Conservation (phyloP, 2,329 filamentous ascomycete genomes). For the Phyllosticta citribraziliensis region DNA sequence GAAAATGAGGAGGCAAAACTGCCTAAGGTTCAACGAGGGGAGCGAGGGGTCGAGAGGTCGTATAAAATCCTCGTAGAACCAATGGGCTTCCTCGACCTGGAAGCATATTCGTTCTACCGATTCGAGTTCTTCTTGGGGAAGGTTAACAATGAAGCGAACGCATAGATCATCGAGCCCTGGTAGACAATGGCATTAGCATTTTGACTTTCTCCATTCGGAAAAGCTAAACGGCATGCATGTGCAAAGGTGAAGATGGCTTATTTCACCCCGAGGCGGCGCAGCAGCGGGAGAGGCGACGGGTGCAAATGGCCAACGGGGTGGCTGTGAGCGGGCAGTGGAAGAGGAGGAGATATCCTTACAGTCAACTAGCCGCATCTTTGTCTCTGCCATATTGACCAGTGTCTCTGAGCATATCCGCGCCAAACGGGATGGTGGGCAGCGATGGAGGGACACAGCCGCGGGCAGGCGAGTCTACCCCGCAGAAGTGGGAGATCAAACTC, state of each 20-base stretch:
- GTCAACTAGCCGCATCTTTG: slow-evolving; percentile 81
- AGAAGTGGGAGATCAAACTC: not conserved
- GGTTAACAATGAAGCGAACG: slow-evolving; percentile 95
- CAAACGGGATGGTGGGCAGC: not conserved
- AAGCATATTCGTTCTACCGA: slow-evolving; percentile 94
- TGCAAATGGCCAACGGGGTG: not conserved
- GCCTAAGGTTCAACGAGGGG: slow-evolving; percentile 74
- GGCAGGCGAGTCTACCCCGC: slow-evolving; percentile 5
- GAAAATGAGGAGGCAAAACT: slow-evolving; percentile 84
- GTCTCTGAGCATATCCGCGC: slow-evolving; percentile 50
- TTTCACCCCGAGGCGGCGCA: not conserved
- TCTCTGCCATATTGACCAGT: slow-evolving; percentile 58
- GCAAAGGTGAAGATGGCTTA: not conserved
- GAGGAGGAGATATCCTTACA: slow-evolving; percentile 45
- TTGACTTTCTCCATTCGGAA: not conserved
- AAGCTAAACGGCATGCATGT: not conserved
- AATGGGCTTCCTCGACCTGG: slow-evolving; percentile 97
- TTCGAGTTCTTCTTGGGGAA: slow-evolving; percentile 81
- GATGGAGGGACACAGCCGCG: slow-evolving; percentile 19
- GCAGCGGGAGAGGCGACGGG: not conserved
- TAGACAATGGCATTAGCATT: not conserved
- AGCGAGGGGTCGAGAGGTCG: slow-evolving; percentile 76
- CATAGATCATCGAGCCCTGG: slow-evolving; percentile 93
- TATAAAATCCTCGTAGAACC: slow-evolving; percentile 99
- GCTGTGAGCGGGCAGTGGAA: not conserved